Evolutionary conservation across 2,329 filamentous ascomycete genomes (phyloP).

Genomic region (Colletotrichum agaves): DNA sequence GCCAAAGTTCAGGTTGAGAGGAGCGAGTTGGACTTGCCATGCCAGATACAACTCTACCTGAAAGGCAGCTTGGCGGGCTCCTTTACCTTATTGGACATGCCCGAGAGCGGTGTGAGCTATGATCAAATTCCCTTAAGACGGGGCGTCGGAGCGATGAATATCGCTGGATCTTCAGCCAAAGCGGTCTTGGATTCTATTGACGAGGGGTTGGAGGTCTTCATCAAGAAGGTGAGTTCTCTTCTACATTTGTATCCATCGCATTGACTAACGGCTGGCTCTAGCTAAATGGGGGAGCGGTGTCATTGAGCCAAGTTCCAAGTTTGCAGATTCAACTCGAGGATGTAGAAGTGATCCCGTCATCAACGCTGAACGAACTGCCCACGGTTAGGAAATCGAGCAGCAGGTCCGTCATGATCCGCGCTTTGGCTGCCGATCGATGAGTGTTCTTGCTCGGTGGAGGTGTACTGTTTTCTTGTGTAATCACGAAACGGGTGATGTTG

Average conservation of each 20-base stretch:
- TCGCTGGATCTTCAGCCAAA: neutral
- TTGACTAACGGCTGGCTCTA: slow-evolving; percentile 33
- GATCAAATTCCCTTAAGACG: slow-evolving; percentile 47
- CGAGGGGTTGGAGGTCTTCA: slow-evolving; percentile 44
- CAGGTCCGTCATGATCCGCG: slow-evolving; percentile 6
- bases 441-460: neutral
- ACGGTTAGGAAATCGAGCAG: slow-evolving; percentile 38
- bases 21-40: slow-evolving; percentile 50
- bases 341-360: slow-evolving; percentile 44
- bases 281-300: slow-evolving; percentile 47
- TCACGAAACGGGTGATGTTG: neutral
- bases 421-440: neutral
- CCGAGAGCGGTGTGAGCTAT: slow-evolving; percentile 45
- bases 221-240: slow-evolving; percentile 45
- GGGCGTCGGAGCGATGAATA: slow-evolving; percentile 19
- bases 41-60: slow-evolving; percentile 49
- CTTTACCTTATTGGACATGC: slow-evolving; percentile 51
- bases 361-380: slow-evolving; percentile 44
- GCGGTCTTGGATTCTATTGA: slow-evolving; percentile 1
- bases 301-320: slow-evolving; percentile 45
- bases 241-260: neutral
- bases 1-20: slow-evolving; percentile 51
- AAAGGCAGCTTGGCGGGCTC: slow-evolving; percentile 44
- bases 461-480: neutral
- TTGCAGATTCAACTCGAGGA: slow-evolving; percentile 51